Evolutionary conservation across 768 basidiomycete species (phyloP).

Genomic region (Trametes cinnabarina): DNA sequence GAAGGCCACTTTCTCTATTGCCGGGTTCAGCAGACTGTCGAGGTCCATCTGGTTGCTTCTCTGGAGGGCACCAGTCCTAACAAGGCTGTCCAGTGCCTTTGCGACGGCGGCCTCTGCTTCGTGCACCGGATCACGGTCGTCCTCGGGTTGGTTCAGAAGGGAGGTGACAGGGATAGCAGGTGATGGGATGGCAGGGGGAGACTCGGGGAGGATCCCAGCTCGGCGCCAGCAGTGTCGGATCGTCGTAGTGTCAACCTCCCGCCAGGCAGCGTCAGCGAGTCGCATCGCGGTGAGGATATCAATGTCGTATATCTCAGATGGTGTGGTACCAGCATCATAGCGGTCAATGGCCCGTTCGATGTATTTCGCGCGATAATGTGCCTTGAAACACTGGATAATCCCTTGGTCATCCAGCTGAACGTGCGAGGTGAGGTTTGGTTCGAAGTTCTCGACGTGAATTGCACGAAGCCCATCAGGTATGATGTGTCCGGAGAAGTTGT

Average conservation of each 20-base stretch:
- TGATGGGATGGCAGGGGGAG: background rate
- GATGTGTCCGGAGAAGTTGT: conserved; percentile 35
- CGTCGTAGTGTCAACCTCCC: conserved; percentile 25
- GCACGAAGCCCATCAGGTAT: background rate
- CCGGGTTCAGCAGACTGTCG: background rate
- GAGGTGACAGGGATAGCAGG: background rate
- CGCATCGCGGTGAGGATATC: conserved; percentile 36
- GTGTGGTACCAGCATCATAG: background rate
- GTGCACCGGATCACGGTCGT: background rate
- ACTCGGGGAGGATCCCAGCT: conserved; percentile 24
- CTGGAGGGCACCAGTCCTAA: background rate
- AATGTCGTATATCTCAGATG: conserved; percentile 37
- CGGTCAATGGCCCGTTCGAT: conserved; percentile 18
- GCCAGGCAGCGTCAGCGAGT: conserved; percentile 35
- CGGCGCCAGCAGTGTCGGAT: conserved; percentile 39
- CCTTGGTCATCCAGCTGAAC: conserved; percentile 39
- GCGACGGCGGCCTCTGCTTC: background rate
- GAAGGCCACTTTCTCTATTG: conserved; percentile 31
- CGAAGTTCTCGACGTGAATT: conserved; percentile 24
- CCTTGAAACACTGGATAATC: conserved; percentile 38
- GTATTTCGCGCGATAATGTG: conserved; percentile 31
- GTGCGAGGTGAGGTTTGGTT: conserved; percentile 37
- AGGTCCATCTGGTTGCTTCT: background rate
- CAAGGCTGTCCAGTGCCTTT: background rate
- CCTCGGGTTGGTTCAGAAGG: background rate